Conservation (phyloP, 306 rosid species). For the Malus orientalis region DNA sequence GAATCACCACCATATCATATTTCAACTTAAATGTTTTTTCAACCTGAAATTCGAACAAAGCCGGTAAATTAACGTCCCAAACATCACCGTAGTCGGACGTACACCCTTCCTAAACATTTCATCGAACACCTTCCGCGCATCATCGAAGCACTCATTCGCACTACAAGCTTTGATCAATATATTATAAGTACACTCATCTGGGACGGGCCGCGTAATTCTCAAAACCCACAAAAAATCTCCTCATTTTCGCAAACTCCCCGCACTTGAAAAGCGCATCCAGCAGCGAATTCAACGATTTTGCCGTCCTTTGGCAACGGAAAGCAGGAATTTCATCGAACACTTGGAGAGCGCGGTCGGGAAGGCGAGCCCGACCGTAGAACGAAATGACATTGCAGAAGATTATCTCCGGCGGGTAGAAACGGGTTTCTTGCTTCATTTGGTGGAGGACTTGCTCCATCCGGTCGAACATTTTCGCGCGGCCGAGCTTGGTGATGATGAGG, state of each 20-base stretch:
- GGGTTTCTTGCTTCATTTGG: slow-evolving; percentile 41
- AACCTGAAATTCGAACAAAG: slow-evolving; percentile 33
- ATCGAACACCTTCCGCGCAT: slow-evolving; percentile 40
- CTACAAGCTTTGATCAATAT: slow-evolving; percentile 45
- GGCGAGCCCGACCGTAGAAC: slow-evolving; percentile 57
- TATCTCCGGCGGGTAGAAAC: slow-evolving; percentile 40
- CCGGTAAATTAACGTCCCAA: slow-evolving; percentile 43
- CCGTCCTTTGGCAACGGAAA: slow-evolving; percentile 42
- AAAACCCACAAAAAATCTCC: slow-evolving; percentile 11
- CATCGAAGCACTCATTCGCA: slow-evolving; percentile 13
- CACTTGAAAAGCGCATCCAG: slow-evolving; percentile 42
- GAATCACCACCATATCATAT: slow-evolving; percentile 36
- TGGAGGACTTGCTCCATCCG: slow-evolving; percentile 60
- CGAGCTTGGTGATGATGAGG: slow-evolving; percentile 72
- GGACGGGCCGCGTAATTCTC: slow-evolving; percentile 14
- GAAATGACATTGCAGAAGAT: slow-evolving; percentile 70
- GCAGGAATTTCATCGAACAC: slow-evolving; percentile 43
- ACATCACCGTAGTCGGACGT: slow-evolving; percentile 40
- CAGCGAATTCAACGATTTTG: slow-evolving; percentile 58
- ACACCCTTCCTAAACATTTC: slow-evolving; percentile 43
- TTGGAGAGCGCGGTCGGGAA: slow-evolving; percentile 43
- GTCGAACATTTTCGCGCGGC: slow-evolving; percentile 66
- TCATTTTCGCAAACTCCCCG: slow-evolving; percentile 29
- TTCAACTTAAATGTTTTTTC: slow-evolving; percentile 47
- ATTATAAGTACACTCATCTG: slow-evolving; percentile 61